Evolutionary conservation across 331 rosid species (phyloP), one percentile per base, ranked within the genome.

Genomic region (Arachis monticola): DNA sequence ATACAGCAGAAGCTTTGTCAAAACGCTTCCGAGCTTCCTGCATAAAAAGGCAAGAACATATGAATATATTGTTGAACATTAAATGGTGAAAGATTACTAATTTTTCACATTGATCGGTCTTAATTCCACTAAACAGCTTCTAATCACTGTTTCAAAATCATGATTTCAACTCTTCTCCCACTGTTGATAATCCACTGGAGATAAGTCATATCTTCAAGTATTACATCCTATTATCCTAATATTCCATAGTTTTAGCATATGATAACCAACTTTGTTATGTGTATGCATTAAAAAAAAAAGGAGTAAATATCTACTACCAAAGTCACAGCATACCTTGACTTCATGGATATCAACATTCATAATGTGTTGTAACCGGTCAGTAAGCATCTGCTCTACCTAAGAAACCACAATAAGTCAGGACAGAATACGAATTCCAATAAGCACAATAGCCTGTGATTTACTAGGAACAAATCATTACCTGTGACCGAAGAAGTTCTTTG

Each of bases 21-120:
- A 90, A 90, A 63, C 88, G 89, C 85, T 84, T 90, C 7, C 91
- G 82, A 74, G 88, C 84, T 90, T 90, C 93, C 96, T 90, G 96
- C 84, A 70, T 12, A 53, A 32, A 31, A 67, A 69, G 14, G 75
- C 17, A 75, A 42, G 7, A 73, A 57, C 8, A 76, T 40, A 46
- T 57, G 38, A 22, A 60, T 42, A 76, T 13, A 53, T 53, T 42
- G 8, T 47, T 10, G 60, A 10, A 46, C 71, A 60, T 55, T 51
- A 63, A 75, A 53, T 35, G 53, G 77, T 48, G 56, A 75, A 61
- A 70, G 63, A 17, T 47, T 57, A 48, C 67, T 63, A 40, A 46
- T 1, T 45, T 62, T 57, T 57, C 31, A 77, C 63, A 32, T 35
- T 30, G 31, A 60, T 60, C 38, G 31, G 71, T 60, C 38, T 8